Evolutionary conservation across 2,329 filamentous ascomycete genomes (phyloP).

Genomic region (Plectosphaerella plurivora): DNA sequence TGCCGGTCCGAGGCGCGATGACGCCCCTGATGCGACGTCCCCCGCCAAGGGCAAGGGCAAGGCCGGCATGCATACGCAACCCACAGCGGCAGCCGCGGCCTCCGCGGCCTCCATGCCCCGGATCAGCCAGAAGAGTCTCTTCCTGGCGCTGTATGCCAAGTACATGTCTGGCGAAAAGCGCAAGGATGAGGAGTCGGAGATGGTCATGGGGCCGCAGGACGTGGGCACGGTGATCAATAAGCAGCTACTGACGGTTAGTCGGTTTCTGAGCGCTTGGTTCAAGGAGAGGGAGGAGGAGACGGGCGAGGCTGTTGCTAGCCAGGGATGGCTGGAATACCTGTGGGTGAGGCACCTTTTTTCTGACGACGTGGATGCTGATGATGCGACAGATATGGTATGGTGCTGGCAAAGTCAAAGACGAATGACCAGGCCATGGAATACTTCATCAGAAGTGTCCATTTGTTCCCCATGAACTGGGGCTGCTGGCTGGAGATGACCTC

Average conservation of each 20-base stretch:
- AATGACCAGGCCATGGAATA: slow-evolving; percentile 79
- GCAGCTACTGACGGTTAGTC: slow-evolving; percentile 71
- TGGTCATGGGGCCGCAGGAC: slow-evolving; percentile 92
- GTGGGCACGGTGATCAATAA: slow-evolving; percentile 80
- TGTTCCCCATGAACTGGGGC: slow-evolving; percentile 95
- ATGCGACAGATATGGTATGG: slow-evolving; percentile 68
- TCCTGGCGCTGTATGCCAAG: slow-evolving; percentile 87
- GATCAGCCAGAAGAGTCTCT: slow-evolving; percentile 87
- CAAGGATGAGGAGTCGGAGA: slow-evolving; percentile 94
- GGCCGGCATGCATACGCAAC: slow-evolving; percentile 2
- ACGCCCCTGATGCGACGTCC: slow-evolving; percentile 30
- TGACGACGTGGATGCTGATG: too few species aligned
- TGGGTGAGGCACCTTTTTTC: too few species aligned
- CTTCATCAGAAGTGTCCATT: slow-evolving; percentile 81
- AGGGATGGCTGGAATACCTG: slow-evolving; percentile 92
- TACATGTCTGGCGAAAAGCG: slow-evolving; percentile 92
- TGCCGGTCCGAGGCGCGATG: slow-evolving; percentile 37
- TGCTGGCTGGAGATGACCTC: slow-evolving; percentile 91
- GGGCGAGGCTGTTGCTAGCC: slow-evolving; percentile 57
- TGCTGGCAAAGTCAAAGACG: slow-evolving; percentile 86
- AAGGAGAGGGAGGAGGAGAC: slow-evolving; percentile 56
- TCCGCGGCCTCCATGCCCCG: slow-evolving; percentile 35
- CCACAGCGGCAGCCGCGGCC: slow-evolving; percentile 13
- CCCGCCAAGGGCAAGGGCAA: slow-evolving; percentile 59
- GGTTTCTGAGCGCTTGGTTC: slow-evolving; percentile 79